phyloP scores from a whole-genome alignment of 2,329 filamentous ascomycete genomes.

The Trichoderma endophyticum region DNA sequence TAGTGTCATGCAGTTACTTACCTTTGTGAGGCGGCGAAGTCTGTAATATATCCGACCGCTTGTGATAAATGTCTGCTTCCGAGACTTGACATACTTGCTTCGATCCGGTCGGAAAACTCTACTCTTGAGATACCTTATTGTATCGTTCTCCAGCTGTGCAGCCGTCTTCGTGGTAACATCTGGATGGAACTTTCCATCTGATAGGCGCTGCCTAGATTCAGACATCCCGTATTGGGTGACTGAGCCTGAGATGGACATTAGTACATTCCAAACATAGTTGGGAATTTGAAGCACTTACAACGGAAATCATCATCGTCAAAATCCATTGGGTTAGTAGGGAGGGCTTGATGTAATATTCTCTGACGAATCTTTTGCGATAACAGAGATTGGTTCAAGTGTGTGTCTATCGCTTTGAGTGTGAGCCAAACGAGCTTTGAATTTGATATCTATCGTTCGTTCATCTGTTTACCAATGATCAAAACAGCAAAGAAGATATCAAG shows the following conservation, averaged over 20 bases:
- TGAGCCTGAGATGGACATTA: background rate
- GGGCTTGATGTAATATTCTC: background rate
- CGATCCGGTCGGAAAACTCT: background rate
- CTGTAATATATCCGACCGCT: background rate
- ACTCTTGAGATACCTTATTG: background rate
- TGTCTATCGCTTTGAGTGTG: background rate
- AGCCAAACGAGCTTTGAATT: background rate
- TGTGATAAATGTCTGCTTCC: background rate
- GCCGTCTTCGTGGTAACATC: constrained; percentile 20
- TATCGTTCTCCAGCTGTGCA: constrained; percentile 2
- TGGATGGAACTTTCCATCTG: background rate
- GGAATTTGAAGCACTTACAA: background rate
- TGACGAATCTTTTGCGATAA: background rate
- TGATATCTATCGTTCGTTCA: background rate
- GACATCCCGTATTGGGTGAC: constrained; percentile 20
- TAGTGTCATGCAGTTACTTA: background rate
- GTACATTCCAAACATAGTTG: background rate
- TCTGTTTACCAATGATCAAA: background rate
- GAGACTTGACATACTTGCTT: background rate
- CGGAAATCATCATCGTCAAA: background rate
- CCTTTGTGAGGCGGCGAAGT: background rate
- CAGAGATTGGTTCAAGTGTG: background rate
- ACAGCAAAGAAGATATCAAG: background rate
- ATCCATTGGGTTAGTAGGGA: background rate
- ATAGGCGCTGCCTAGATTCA: constrained; percentile 12